Evolutionary conservation across 768 basidiomycete genomes (phyloP).

Genomic region (Agaricus bisporus): DNA sequence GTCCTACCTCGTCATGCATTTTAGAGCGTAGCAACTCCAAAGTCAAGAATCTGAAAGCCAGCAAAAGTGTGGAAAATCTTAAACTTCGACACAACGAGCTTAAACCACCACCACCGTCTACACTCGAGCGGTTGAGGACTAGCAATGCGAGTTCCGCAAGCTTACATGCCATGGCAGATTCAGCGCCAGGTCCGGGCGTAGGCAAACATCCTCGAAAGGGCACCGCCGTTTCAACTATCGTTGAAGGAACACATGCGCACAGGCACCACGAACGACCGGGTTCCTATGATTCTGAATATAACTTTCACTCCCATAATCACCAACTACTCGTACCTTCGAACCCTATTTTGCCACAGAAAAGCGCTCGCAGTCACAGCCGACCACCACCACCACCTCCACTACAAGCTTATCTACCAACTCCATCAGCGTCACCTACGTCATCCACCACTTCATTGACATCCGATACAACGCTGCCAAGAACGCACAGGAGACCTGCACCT

Average conservation of each 20-base stretch:
- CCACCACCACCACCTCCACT: slow-evolving; percentile 9
- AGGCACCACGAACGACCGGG: slow-evolving; percentile 1
- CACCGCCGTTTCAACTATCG: slow-evolving; percentile 8
- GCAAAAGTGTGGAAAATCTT: slow-evolving; percentile 62
- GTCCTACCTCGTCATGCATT: slow-evolving; percentile 28
- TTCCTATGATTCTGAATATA: slow-evolving; percentile 2
- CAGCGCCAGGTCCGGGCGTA: slow-evolving; percentile 15
- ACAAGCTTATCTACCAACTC: neutral
- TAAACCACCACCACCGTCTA: slow-evolving; percentile 22
- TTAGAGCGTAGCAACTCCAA: slow-evolving; percentile 33
- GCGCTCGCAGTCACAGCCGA: slow-evolving; percentile 10
- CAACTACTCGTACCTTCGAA: slow-evolving; percentile 10
- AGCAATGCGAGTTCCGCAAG: slow-evolving; percentile 38
- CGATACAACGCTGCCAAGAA: slow-evolving; percentile 12
- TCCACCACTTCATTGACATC: slow-evolving; percentile 14
- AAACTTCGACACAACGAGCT: slow-evolving; percentile 22
- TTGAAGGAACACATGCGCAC: slow-evolving; percentile 4
- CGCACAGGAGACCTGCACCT: slow-evolving; percentile 48
- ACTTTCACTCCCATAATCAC: slow-evolving; percentile 1
- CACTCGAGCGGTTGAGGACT: slow-evolving; percentile 25
- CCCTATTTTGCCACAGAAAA: slow-evolving; percentile 6
- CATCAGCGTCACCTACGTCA: slow-evolving; percentile 5
- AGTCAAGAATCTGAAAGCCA: slow-evolving; percentile 42
- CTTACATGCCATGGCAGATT: slow-evolving; percentile 19
- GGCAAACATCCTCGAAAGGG: slow-evolving; percentile 11